Evolutionary conservation across 129 eudicot species (phyloP).

Genomic region (Smallanthus sonchifolius): DNA sequence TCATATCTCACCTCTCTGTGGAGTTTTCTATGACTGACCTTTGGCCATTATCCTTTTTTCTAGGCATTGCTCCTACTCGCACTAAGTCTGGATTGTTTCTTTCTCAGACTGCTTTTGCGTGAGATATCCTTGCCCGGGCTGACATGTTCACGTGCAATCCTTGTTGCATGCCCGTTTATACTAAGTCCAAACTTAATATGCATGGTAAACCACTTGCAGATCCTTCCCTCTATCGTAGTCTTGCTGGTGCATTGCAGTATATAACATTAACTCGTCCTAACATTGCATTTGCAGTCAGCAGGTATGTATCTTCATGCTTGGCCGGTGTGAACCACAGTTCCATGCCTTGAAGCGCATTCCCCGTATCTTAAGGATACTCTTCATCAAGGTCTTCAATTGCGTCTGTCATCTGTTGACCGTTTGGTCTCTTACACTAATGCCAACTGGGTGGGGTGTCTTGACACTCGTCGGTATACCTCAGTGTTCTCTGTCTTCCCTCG

Average conservation of each 20-base stretch:
- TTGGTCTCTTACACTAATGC: not conserved
- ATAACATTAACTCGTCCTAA: not conserved
- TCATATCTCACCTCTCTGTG: too few relatives aligned
- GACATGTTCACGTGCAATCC: not conserved
- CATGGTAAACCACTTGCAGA: not conserved
- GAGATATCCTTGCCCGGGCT: not conserved
- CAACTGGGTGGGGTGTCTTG: too few relatives aligned
- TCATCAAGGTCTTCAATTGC: not conserved
- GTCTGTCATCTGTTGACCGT: not conserved
- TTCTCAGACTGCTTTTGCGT: not conserved
- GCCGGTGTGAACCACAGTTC: not conserved
- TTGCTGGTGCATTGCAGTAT: not conserved
- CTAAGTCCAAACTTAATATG: too few relatives aligned
- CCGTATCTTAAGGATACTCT: not conserved
- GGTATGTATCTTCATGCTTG: not conserved
- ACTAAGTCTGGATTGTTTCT: not conserved
- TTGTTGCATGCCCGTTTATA: not conserved
- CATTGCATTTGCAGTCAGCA: not conserved
- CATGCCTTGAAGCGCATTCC: not conserved
- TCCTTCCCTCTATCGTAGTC: not conserved
- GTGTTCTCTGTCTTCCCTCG: too few relatives aligned
- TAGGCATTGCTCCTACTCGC: not conserved
- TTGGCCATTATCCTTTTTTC: not conserved
- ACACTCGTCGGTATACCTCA: too few relatives aligned
- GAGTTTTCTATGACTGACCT: not conserved